Evolutionary conservation across 1,284 basidiomycete species (phyloP).

Genomic region (Inonotus hispidus): DNA sequence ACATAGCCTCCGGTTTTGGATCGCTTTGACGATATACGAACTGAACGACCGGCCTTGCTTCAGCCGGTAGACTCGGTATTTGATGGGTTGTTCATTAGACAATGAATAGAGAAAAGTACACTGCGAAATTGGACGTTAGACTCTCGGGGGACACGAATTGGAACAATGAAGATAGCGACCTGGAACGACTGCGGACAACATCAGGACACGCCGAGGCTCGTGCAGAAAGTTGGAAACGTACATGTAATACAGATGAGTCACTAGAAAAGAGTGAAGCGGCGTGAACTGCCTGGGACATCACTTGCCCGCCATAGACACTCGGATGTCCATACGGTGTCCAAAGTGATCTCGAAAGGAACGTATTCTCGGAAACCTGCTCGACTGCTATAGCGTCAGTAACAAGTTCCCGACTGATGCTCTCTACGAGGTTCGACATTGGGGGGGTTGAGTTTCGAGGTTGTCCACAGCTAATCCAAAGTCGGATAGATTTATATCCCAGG

Average conservation of each 20-base stretch:
- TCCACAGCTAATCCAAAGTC: not conserved
- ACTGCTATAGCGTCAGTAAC: slow-evolving; percentile 69
- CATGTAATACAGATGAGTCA: slow-evolving; percentile 64
- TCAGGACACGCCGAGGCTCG: not conserved
- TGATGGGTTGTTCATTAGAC: slow-evolving; percentile 61
- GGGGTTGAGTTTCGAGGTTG: not conserved
- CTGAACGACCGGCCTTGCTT: slow-evolving; percentile 72
- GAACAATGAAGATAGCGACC: not conserved
- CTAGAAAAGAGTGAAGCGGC: slow-evolving; percentile 73
- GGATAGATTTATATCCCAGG: not conserved
- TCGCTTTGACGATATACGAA: slow-evolving; percentile 69
- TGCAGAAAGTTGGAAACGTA: slow-evolving; percentile 36
- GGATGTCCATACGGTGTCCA: slow-evolving; percentile 61
- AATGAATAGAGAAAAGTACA: slow-evolving; percentile 81
- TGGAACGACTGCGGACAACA: not conserved
- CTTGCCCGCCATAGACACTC: slow-evolving; percentile 87
- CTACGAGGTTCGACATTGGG: not conserved
- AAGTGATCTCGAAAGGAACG: slow-evolving; percentile 70
- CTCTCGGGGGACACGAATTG: slow-evolving; percentile 21
- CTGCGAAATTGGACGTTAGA: slow-evolving; percentile 39
- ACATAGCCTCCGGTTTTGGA: slow-evolving; percentile 70
- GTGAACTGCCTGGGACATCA: slow-evolving; percentile 82
- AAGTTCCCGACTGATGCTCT: slow-evolving; percentile 30
- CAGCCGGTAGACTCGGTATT: slow-evolving; percentile 78
- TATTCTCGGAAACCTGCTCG: slow-evolving; percentile 71